phyloP scores from a whole-genome alignment of 2,329 filamentous ascomycete species.

The Trichoderma sp. region DNA sequence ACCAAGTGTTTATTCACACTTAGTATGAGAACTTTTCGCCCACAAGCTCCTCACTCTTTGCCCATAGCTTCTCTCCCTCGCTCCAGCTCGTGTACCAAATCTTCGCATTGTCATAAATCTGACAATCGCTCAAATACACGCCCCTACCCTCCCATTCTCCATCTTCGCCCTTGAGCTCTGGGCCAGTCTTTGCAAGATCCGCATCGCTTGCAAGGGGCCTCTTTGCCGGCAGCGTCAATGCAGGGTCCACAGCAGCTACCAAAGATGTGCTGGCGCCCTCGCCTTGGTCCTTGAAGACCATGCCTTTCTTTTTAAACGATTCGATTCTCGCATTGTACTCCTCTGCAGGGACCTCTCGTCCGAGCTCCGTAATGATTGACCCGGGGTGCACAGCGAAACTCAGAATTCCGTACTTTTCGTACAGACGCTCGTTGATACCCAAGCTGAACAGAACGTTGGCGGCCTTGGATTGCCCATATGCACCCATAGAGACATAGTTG shows the following conservation, averaged over 20 bases:
- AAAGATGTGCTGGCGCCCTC: background rate
- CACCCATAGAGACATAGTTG: conserved; percentile 14
- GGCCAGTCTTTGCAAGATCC: background rate
- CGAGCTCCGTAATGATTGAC: background rate
- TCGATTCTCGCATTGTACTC: background rate
- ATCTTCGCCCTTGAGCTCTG: background rate
- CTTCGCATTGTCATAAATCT: background rate
- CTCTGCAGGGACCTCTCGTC: background rate
- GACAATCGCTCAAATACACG: conserved; percentile 6
- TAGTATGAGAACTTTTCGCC: background rate
- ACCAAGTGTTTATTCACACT: background rate
- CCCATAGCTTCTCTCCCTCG: conserved; percentile 2
- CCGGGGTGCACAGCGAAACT: background rate
- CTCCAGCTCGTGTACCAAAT: conserved; percentile 5
- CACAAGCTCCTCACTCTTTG: conserved; percentile 5
- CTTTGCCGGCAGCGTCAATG: background rate
- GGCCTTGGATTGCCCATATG: conserved; percentile 16
- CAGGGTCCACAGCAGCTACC: conserved; percentile 9
- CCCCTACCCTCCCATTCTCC: conserved; percentile 15
- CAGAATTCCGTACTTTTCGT: background rate
- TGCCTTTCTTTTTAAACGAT: background rate
- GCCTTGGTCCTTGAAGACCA: background rate
- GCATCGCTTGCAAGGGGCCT: background rate
- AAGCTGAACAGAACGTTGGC: conserved; percentile 8
- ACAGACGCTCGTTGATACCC: conserved; percentile 2